phyloP scores from a whole-genome alignment of 2,329 filamentous ascomycete species.

The Annulohypoxylon truncatum region DNA sequence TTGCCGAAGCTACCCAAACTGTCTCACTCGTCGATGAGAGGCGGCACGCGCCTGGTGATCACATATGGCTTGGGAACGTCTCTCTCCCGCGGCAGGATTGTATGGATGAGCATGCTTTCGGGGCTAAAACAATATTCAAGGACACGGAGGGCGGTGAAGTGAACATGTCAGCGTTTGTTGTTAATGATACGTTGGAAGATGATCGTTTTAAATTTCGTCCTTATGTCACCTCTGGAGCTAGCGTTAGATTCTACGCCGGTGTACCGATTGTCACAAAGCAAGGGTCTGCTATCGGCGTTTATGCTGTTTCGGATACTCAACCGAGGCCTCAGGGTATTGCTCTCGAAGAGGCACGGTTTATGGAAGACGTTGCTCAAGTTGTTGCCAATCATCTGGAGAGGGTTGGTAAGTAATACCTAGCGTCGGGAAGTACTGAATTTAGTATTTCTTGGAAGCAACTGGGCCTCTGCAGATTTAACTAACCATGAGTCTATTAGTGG shows the following conservation, averaged over 20 bases:
- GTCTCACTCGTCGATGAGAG: constrained; percentile 53
- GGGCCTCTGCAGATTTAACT: too few relatives aligned
- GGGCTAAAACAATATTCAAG: constrained; percentile 26
- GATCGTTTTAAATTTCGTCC: constrained; percentile 49
- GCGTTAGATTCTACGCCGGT: constrained; percentile 54
- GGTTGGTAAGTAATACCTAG: constrained; percentile 52
- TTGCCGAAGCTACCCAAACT: constrained; percentile 63
- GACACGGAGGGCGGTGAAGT: constrained; percentile 29
- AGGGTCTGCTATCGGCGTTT: constrained; percentile 68
- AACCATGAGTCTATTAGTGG: constrained; percentile 27
- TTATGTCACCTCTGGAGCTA: constrained; percentile 50
- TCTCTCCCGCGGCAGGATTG: constrained; percentile 39
- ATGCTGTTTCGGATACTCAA: constrained; percentile 64
- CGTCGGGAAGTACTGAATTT: not conserved
- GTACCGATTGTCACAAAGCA: constrained; percentile 69
- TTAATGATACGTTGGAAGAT: constrained; percentile 50
- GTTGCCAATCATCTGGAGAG: constrained; percentile 72
- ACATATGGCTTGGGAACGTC: constrained; percentile 45
- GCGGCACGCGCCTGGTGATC: constrained; percentile 40
- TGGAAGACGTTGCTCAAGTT: constrained; percentile 67
- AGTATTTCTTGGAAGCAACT: too few relatives aligned
- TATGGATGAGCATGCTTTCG: constrained; percentile 39
- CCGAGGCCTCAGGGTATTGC: constrained; percentile 61
- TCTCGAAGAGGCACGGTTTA: constrained; percentile 61
- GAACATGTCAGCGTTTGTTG: constrained; percentile 45